Evolutionary conservation across 805 yeast species (phyloP).

Genomic region (Candida pseudofarinosa): DNA sequence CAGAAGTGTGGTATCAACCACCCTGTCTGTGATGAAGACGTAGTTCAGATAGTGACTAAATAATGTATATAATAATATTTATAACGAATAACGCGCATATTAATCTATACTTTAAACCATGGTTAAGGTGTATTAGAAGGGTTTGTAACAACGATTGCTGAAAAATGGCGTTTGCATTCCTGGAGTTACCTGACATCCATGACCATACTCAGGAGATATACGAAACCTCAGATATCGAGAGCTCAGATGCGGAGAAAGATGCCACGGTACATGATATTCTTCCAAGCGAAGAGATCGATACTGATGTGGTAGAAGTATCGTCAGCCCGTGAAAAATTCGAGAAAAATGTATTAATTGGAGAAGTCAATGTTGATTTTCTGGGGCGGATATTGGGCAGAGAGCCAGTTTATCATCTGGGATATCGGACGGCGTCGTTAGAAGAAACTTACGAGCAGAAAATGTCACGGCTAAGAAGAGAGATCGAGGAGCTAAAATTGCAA

Average conservation of each 20-base stretch:
- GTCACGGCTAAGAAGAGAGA: conserved; percentile 34
- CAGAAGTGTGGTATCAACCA: conserved; percentile 93
- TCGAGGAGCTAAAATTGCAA: conserved; percentile 27
- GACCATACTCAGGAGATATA: conserved; percentile 31
- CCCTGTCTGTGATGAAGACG: conserved; percentile 86
- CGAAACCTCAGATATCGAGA: conserved; percentile 45
- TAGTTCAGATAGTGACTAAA: conserved; percentile 84
- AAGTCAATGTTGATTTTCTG: conserved; percentile 34
- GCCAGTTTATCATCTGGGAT: conserved; percentile 20
- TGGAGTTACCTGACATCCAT: conserved; percentile 17
- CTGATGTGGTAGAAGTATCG: conserved; percentile 9
- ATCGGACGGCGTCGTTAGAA: conserved; percentile 14
- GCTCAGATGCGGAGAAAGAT: conserved; percentile 5
- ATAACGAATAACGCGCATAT: conserved; percentile 1
- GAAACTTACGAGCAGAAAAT: conserved; percentile 39
- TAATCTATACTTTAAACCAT: too few relatives aligned
- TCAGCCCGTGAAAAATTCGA: conserved; percentile 21
- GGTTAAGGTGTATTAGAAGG: not conserved
- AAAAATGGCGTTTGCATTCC: not conserved
- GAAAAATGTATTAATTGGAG: conserved; percentile 18
- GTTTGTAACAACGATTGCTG: too few relatives aligned
- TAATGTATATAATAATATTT: conserved; percentile 20
- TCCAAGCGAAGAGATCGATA: conserved; percentile 9
- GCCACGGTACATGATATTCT: conserved; percentile 7
- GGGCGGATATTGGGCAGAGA: conserved; percentile 18